These are phyloP conservation scores for Cryptococcus sp. DNA, from an alignment of 1,284 basidiomycete genomes.

Conservation along the genomic window DNA sequence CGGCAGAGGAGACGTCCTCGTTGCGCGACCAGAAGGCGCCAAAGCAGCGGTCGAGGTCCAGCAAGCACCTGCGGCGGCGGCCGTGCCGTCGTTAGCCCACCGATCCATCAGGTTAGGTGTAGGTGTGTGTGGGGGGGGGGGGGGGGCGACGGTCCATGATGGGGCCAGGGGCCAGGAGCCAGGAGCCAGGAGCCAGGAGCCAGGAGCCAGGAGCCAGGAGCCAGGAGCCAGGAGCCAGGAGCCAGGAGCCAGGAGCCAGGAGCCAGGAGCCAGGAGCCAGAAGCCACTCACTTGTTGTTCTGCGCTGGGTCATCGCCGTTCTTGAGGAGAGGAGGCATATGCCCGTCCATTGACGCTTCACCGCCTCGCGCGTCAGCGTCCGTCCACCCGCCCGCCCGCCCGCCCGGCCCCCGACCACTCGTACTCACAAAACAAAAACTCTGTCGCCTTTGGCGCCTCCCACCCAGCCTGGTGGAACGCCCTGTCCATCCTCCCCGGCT, in stretches of 20 bases:
- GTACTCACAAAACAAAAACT: slow-evolving; percentile 40
- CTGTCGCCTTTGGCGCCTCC: slow-evolving; percentile 37
- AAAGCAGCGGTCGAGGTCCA: slow-evolving; percentile 48
- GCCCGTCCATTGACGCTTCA: slow-evolving; percentile 43
- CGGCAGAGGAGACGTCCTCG: slow-evolving; percentile 33
- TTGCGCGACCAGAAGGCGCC: slow-evolving; percentile 41
- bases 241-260: too few relatives aligned
- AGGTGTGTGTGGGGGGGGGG: too few relatives aligned
- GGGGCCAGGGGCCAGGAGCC: too few relatives aligned
- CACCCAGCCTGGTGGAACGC: slow-evolving; percentile 35
- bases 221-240: too few relatives aligned
- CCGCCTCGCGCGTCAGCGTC: background rate
- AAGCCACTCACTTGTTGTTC: slow-evolving; percentile 28
- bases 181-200: too few relatives aligned
- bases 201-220: too few relatives aligned
- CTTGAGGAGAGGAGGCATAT: slow-evolving; percentile 34
- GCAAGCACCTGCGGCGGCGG: slow-evolving; percentile 32
- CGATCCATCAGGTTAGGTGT: too few relatives aligned
- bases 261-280: too few relatives aligned
- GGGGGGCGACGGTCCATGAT: too few relatives aligned
- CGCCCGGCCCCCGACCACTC: too few relatives aligned
- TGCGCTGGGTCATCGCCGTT: slow-evolving; percentile 8
- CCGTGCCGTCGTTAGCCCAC: slow-evolving; percentile 1
- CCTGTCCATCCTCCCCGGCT: slow-evolving; percentile 26
- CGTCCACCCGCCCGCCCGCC: too few relatives aligned